phyloP scores from a whole-genome alignment of 345 rosid genomes.

The Hibiscus mutabilis region DNA sequence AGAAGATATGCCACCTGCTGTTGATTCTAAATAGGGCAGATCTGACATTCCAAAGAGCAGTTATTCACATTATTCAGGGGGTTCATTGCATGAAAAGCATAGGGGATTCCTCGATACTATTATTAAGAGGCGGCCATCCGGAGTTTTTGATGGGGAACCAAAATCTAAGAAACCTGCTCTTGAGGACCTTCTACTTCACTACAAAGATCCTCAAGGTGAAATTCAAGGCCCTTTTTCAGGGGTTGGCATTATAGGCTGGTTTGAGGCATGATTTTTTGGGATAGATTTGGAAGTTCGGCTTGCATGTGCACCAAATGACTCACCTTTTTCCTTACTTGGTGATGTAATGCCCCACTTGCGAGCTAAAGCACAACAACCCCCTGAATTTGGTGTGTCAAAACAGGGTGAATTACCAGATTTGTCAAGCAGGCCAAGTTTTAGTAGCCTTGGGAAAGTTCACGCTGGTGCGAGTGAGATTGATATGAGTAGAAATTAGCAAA shows the following conservation, averaged over 20 bases:
- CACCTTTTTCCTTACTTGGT: conserved; percentile 70
- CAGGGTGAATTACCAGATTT: conserved; percentile 51
- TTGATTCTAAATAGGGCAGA: conserved; percentile 42
- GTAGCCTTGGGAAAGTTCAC: conserved; percentile 40
- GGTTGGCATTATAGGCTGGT: conserved; percentile 89
- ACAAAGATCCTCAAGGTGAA: conserved; percentile 93
- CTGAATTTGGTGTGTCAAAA: conserved; percentile 71
- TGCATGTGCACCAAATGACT: conserved; percentile 60
- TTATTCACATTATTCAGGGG: conserved; percentile 9
- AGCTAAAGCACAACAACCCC: conserved; percentile 93
- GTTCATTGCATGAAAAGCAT: conserved; percentile 21
- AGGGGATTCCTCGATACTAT: conserved; percentile 34
- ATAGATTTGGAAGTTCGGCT: conserved; percentile 76
- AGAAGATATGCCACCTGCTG: conserved; percentile 42
- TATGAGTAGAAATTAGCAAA: conserved; percentile 43
- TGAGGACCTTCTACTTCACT: conserved; percentile 69
- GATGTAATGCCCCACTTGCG: conserved; percentile 97
- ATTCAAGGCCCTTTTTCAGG: conserved; percentile 91
- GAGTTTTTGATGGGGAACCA: conserved; percentile 55
- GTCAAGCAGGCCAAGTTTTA: conserved; percentile 36
- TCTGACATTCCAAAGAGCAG: conserved; percentile 29
- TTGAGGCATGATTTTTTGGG: conserved; percentile 93
- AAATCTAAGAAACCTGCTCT: conserved; percentile 63
- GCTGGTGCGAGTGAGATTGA: conserved; percentile 44
- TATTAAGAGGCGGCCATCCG: conserved; percentile 54